These are phyloP conservation scores for Malus hybrid DNA, from an alignment of 331 rosid genomes.

Conservation along the genomic window DNA sequence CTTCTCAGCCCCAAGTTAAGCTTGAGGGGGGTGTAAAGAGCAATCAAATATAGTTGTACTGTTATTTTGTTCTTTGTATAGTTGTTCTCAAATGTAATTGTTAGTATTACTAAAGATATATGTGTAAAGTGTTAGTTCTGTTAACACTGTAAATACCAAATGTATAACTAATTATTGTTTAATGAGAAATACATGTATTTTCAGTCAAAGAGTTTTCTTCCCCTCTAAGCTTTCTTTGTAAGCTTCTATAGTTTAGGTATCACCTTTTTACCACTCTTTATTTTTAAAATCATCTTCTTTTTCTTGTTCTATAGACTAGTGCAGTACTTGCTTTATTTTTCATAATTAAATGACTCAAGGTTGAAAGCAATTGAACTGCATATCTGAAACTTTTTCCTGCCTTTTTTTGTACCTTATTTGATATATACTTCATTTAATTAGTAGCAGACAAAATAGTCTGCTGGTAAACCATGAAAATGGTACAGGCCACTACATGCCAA, in stretches of 20 bases:
- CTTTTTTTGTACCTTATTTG: not conserved
- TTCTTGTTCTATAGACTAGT: not conserved
- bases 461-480: not conserved
- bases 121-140: too few relatives aligned
- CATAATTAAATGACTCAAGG: not conserved
- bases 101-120: too few relatives aligned
- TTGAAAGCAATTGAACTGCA: not conserved
- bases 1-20: too few relatives aligned
- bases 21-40: too few relatives aligned
- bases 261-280: not conserved
- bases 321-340: not conserved
- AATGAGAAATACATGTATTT: too few relatives aligned
- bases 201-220: too few relatives aligned
- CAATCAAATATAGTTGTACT: too few relatives aligned
- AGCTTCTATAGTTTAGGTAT: not conserved
- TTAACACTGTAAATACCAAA: too few relatives aligned
- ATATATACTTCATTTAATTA: not conserved
- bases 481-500: not conserved
- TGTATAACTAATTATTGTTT: too few relatives aligned
- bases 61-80: too few relatives aligned
- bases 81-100: too few relatives aligned
- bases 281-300: not conserved
- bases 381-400: not conserved
- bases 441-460: constrained; percentile 10
- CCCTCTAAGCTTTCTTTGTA: too few relatives aligned